Percentiles rank a stretch among this genome's conserved stretches.
Conservation (phyloP, 2,329 filamentous ascomycete genomes). For the Mariannaea sp. region DNA sequence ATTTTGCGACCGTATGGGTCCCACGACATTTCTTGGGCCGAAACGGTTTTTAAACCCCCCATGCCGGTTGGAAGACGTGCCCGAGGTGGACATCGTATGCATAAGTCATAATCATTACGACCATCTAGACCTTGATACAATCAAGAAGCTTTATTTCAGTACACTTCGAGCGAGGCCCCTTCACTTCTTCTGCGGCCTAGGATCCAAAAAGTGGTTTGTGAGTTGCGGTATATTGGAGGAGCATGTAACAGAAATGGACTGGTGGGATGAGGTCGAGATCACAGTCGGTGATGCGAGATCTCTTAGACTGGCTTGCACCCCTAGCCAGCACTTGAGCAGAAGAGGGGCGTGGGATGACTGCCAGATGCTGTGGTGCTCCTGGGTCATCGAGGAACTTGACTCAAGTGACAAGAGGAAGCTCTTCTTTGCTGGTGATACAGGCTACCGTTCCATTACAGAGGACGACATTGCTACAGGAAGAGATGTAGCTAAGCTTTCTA, state of each 20-base stretch:
- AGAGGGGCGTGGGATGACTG: constrained; percentile 68
- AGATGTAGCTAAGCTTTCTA: constrained; percentile 62
- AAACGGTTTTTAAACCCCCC: constrained; percentile 76
- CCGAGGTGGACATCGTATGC: constrained; percentile 69
- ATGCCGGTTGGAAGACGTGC: constrained; percentile 74
- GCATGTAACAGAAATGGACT: constrained; percentile 82
- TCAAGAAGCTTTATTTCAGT: constrained; percentile 11
- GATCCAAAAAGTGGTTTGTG: constrained; percentile 6
- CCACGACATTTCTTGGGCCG: constrained; percentile 67
- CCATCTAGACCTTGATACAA: constrained; percentile 50
- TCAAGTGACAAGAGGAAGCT: constrained; percentile 70
- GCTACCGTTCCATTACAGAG: constrained; percentile 72
- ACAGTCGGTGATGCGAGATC: constrained; percentile 46
- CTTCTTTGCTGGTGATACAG: constrained; percentile 83
- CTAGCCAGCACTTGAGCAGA: constrained; percentile 76
- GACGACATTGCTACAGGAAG: constrained; percentile 70
- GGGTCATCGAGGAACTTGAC: constrained; percentile 59
- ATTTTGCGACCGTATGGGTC: constrained; percentile 80
- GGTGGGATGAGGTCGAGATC: constrained; percentile 80
- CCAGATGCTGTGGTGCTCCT: constrained; percentile 81
- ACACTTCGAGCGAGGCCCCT: background rate
- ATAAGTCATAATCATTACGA: constrained; percentile 90
- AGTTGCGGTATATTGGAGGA: constrained; percentile 69
- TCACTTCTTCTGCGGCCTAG: constrained; percentile 4
- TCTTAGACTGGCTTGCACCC: constrained; percentile 39